Evolutionary conservation across 23 red algal genomes (phyloP).

Genomic region (Cyanidioschyzon merolae): DNA sequence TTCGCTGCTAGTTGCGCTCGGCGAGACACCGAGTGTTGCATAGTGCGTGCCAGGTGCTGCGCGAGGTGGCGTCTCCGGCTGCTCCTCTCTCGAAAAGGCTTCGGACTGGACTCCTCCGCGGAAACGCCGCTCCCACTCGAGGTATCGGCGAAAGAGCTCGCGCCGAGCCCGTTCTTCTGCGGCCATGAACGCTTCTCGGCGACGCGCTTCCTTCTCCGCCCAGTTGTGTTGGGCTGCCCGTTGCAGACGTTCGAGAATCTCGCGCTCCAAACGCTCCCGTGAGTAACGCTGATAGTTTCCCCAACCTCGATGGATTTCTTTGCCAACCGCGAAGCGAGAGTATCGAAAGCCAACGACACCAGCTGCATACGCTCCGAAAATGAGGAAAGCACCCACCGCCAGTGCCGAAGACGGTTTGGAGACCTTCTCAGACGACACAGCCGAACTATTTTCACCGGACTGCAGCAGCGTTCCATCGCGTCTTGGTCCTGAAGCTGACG

Average conservation of each 20-base stretch:
- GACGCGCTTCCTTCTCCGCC: neutral
- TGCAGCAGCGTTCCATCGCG: no score
- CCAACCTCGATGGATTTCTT: conserved; percentile 61
- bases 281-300: conserved; percentile 30
- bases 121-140: neutral
- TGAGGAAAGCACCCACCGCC: conserved; percentile 26
- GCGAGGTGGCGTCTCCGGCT: neutral
- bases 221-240: neutral
- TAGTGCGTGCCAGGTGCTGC: neutral
- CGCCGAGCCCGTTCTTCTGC: conserved; percentile 2
- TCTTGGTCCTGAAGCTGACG: no score
- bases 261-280: conserved; percentile 1
- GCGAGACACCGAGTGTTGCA: neutral
- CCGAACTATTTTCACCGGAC: no score
- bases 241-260: neutral
- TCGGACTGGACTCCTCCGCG: neutral
- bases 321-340: conserved; percentile 50
- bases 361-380: conserved; percentile 43
- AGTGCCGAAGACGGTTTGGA: neutral
- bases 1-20: neutral
- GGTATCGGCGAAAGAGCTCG: neutral
- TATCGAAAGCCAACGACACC: conserved; percentile 45
- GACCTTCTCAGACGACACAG: no score
- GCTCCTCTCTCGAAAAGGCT: neutral
- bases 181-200: neutral